These are phyloP conservation scores for Teratosphaeria pseudoeucalypti DNA, from an alignment of 2,329 filamentous ascomycete genomes.

Conservation along the genomic window DNA sequence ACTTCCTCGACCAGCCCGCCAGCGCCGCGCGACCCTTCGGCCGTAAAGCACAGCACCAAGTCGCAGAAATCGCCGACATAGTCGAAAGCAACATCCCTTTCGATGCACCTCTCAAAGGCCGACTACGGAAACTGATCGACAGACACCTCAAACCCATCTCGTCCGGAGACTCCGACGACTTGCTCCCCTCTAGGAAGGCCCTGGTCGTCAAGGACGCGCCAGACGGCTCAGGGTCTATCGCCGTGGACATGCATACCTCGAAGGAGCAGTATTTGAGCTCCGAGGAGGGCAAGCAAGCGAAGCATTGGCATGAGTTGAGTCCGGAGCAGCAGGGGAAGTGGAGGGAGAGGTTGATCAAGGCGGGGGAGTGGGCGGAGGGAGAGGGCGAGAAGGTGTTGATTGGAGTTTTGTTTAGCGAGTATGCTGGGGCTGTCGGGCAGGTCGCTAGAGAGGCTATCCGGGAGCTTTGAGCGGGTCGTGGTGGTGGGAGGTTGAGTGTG, in stretches of 20 bases:
- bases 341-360: conserved; percentile 57
- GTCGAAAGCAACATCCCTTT: background rate
- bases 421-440: conserved; percentile 52
- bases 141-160: background rate
- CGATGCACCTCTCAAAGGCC: conserved; percentile 1
- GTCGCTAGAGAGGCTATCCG: conserved; percentile 14
- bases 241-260: conserved; percentile 25
- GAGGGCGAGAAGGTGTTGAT: conserved; percentile 69
- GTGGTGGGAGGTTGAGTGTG: background rate
- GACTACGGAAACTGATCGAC: conserved; percentile 2
- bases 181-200: conserved; percentile 22
- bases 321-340: conserved; percentile 54
- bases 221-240: conserved; percentile 24
- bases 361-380: conserved; percentile 68
- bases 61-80: background rate
- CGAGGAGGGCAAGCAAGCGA: conserved; percentile 38
- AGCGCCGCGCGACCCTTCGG: background rate
- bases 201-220: conserved; percentile 28
- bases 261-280: conserved; percentile 30
- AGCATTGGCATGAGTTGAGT: conserved; percentile 61
- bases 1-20: conserved; percentile 17
- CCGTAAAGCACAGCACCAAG: background rate
- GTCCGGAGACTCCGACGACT: background rate
- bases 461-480: background rate
- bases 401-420: conserved; percentile 66